phyloP scores from a whole-genome alignment of 116 monocot species.

The Posidonia oceanica region DNA sequence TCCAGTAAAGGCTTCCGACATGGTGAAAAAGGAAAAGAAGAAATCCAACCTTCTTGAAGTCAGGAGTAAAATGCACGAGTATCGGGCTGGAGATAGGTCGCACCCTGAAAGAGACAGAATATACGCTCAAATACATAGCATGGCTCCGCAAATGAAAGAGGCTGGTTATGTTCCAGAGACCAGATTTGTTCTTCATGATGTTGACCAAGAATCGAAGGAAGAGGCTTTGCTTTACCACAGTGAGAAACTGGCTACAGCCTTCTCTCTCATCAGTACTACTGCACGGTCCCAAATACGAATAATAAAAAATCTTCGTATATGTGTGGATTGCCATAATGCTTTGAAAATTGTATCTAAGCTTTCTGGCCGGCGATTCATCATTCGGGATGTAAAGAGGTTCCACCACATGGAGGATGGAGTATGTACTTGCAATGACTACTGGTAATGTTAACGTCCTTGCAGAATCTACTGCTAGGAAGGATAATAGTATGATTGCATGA shows the following conservation, averaged over 20 bases:
- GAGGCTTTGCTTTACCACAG: constrained; percentile 90
- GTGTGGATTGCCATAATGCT: constrained; percentile 88
- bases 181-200: constrained; percentile 73
- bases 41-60: constrained; percentile 24
- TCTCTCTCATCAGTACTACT: constrained; percentile 58
- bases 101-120: constrained; percentile 67
- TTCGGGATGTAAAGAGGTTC: constrained; percentile 88
- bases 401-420: constrained; percentile 92
- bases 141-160: constrained; percentile 64
- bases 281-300: constrained; percentile 57
- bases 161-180: constrained; percentile 77
- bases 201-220: constrained; percentile 86
- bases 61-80: constrained; percentile 50
- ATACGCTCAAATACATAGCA: constrained; percentile 44
- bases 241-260: constrained; percentile 75
- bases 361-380: constrained; percentile 57
- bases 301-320: constrained; percentile 88
- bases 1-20: constrained; percentile 37
- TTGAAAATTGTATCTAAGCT: constrained; percentile 81
- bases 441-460: constrained; percentile 21
- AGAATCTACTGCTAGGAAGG: neutral
- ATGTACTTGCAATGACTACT: constrained; percentile 82
- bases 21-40: constrained; percentile 44
- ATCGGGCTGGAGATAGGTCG: constrained; percentile 66
- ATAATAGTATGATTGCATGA: neutral